Evolutionary conservation across 139 green algal species (phyloP), one percentile per base, ranked within the genome.

Genomic region (Chlamydomonas eustigma): DNA sequence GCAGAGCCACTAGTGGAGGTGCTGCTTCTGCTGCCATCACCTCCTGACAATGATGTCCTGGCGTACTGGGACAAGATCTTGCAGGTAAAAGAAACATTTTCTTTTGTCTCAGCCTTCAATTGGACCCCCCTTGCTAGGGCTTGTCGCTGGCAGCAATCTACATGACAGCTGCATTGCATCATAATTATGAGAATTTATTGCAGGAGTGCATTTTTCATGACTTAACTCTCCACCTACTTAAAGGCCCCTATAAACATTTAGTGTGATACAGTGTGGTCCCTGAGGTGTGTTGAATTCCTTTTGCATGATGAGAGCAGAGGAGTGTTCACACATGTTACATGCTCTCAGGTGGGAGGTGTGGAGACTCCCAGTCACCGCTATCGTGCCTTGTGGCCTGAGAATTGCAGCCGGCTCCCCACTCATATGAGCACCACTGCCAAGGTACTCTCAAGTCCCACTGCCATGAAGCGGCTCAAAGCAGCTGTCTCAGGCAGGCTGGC

Each of bases 11-110:
- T 85, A 39, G 76, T 85, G 37, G 79, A 86, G 32, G 76, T 90
- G 1, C 28, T 90, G 35, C 84, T 85, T 67, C 74, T 90, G 31
- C 70, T 85, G 35, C 82, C 88, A 4, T 73, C 78, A 28, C 79
- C 78, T 39, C 72, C 88, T 3, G 67, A 83, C 65, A 18, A 64
- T 0, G 82, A 88, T 36, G 80, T 90, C 22, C 37, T 84, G n/a
- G 6, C 39, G 18, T 88, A 90, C 68, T 89, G 84, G 84, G 71
- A 80, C 51, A 83, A 89, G 78, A 78, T 92, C 39, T 75, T 92
- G 76, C 68, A 90, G 74, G 83, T 89, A 50, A n/a, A n/a, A n/a
- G n/a, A n/a, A n/a, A n/a, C n/a, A n/a, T n/a, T n/a, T n/a, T n/a
- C n/a, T n/a, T n/a, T n/a, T n/a, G n/a, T n/a, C n/a, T n/a, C n/a